Evolutionary conservation across 176 grass and related monocot genomes (phyloP).

Genomic region (Melocanna baccifera): DNA sequence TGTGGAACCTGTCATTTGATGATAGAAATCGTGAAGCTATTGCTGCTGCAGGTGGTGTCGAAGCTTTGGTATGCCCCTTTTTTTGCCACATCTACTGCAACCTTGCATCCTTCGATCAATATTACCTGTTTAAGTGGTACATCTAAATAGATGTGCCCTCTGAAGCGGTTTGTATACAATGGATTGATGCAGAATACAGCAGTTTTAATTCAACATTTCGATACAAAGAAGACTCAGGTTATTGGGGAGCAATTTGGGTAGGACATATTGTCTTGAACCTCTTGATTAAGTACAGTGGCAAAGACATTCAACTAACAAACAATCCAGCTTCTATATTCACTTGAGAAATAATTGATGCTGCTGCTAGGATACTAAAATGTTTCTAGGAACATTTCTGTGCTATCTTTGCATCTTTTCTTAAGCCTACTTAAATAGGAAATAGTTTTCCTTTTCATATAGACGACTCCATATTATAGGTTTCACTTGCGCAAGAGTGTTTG

Average conservation of each 20-base stretch:
- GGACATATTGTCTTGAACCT: slow-evolving; percentile 13
- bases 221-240: slow-evolving; percentile 1
- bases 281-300: slow-evolving; percentile 1
- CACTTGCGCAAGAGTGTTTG: slow-evolving; percentile 76
- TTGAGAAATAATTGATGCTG: slow-evolving; percentile 21
- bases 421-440: background rate
- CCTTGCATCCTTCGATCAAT: background rate
- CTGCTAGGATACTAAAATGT: slow-evolving; percentile 22
- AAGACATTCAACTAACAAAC: background rate
- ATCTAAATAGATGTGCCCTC: background rate
- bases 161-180: background rate
- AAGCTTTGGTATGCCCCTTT: slow-evolving; percentile 67
- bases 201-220: slow-evolving; percentile 1
- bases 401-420: slow-evolving; percentile 7
- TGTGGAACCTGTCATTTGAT: slow-evolving; percentile 99
- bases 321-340: background rate
- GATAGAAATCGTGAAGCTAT: slow-evolving; percentile 99
- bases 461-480: slow-evolving; percentile 61
- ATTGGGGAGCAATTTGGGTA: slow-evolving; percentile 7
- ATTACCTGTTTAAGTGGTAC: background rate
- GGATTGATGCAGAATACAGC: background rate
- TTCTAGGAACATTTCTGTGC: slow-evolving; percentile 7
- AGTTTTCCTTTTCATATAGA: slow-evolving; percentile 19
- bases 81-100: background rate
- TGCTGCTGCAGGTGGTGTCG: slow-evolving; percentile 82